Conservation (phyloP, 768 basidiomycete genomes). For the Symmetrospora coprosmae region DNA sequence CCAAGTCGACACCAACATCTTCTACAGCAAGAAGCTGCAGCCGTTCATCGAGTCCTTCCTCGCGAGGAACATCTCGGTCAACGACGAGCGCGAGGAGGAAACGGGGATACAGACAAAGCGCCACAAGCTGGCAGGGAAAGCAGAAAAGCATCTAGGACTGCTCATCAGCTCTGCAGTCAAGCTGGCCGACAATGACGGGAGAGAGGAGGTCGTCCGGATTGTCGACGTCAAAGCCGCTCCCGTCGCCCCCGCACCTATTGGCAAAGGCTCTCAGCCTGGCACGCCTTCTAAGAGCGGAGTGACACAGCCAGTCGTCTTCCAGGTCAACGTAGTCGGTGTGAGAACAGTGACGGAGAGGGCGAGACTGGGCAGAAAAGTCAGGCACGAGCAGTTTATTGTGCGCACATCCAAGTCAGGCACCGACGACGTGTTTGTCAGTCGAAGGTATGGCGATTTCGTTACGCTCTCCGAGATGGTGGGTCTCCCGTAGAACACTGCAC, state of each 20-base stretch:
- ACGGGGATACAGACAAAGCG: constrained; percentile 41
- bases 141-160: constrained; percentile 71
- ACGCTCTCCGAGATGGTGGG: constrained; percentile 69
- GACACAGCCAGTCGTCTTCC: constrained; percentile 50
- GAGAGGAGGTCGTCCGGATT: constrained; percentile 78
- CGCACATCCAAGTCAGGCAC: constrained; percentile 61
- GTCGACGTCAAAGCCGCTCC: constrained; percentile 58
- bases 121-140: constrained; percentile 55
- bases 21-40: constrained; percentile 88
- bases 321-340: constrained; percentile 82
- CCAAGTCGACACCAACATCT: constrained; percentile 62
- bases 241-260: no score
- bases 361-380: constrained; percentile 64
- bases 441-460: constrained; percentile 89
- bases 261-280: no score
- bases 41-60: constrained; percentile 76
- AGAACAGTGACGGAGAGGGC: constrained; percentile 70
- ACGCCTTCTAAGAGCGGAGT: no score
- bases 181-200: constrained; percentile 48
- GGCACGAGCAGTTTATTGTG: constrained; percentile 98
- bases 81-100: constrained; percentile 45
- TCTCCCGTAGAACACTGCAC: no score
- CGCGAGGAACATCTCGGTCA: constrained; percentile 56
- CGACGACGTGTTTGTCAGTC: constrained; percentile 70
- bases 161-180: constrained; percentile 71